Percentiles rank a stretch among this genome's conserved stretches.
Evolutionary conservation across 179 eudicot genomes (phyloP).

Genomic region (Heliamphora pulchella): DNA sequence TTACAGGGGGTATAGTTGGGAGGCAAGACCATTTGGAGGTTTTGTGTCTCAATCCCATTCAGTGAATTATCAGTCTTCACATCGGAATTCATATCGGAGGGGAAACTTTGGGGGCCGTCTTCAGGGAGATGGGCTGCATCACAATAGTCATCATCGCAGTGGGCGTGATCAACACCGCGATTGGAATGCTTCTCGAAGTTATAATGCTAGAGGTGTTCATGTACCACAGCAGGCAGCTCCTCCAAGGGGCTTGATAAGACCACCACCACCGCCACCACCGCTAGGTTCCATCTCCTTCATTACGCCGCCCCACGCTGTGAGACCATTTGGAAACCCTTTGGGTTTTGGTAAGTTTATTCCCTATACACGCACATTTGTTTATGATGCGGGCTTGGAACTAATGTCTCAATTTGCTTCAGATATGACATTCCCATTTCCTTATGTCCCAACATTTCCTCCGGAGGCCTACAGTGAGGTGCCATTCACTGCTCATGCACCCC

Average conservation of each 20-base stretch:
- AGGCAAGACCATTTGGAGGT: conserved; percentile 30
- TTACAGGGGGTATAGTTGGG: conserved; percentile 20
- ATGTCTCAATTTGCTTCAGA: conserved; percentile 18
- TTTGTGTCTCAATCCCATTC: conserved; percentile 30
- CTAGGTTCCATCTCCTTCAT: conserved; percentile 39
- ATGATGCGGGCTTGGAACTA: conserved; percentile 12
- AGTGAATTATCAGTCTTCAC: conserved; percentile 35
- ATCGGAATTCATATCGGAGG: conserved; percentile 47
- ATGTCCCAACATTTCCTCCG: conserved; percentile 26
- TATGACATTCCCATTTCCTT: conserved; percentile 29
- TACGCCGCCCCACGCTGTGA: conserved; percentile 25
- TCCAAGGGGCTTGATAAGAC: conserved; percentile 35
- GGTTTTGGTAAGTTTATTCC: conserved; percentile 43
- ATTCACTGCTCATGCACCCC: conserved; percentile 22
- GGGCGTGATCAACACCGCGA: conserved; percentile 65
- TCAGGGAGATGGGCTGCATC: conserved; percentile 54
- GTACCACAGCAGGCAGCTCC: conserved; percentile 31
- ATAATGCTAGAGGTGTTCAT: conserved; percentile 46
- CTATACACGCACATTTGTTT: neutral
- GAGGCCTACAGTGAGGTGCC: conserved; percentile 37
- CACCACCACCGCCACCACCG: conserved; percentile 21
- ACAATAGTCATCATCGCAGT: conserved; percentile 45
- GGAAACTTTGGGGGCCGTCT: conserved; percentile 42
- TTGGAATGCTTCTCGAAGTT: conserved; percentile 46
- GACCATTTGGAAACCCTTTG: conserved; percentile 43